These are phyloP conservation scores for Musa itinerans DNA, from an alignment of 176 grass and related monocot genomes.

Conservation along the genomic window DNA sequence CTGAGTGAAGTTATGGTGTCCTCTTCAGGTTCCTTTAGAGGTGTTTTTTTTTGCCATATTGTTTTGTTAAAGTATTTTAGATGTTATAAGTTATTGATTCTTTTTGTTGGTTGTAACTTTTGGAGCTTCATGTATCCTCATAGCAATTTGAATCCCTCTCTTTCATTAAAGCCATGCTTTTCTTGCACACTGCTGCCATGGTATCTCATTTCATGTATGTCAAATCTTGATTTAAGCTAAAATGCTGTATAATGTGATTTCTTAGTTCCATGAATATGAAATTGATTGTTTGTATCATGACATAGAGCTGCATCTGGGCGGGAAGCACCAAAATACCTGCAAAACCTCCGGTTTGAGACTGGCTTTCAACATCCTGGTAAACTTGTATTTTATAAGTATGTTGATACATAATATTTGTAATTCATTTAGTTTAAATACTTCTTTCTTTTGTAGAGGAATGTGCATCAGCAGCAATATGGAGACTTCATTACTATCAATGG, in stretches of 20 bases:
- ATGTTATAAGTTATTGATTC: too few species aligned
- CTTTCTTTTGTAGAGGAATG: constrained; percentile 41
- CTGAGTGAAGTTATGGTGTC: too few species aligned
- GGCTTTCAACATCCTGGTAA: constrained; percentile 76
- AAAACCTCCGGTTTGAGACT: constrained; percentile 60
- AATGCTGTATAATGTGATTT: too few species aligned
- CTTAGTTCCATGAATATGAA: not conserved
- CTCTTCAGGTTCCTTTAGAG: too few species aligned
- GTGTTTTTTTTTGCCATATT: too few species aligned
- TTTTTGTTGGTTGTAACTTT: not conserved
- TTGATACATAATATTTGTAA: constrained; percentile 10
- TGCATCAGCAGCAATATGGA: constrained; percentile 53
- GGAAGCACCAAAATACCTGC: constrained; percentile 55
- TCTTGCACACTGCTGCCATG: not conserved
- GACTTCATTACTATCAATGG: constrained; percentile 89
- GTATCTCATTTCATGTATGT: constrained; percentile 9
- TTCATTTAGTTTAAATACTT: constrained; percentile 5
- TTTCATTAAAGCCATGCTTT: not conserved
- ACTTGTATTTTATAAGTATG: constrained; percentile 13
- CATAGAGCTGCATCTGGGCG: constrained; percentile 67
- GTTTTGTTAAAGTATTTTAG: too few species aligned
- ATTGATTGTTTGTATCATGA: constrained; percentile 7
- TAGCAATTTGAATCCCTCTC: not conserved
- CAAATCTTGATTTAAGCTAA: not conserved
- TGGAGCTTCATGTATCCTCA: not conserved